Evolutionary conservation across 306 rosid genomes (phyloP).

Genomic region (Cucumis hystrix): DNA sequence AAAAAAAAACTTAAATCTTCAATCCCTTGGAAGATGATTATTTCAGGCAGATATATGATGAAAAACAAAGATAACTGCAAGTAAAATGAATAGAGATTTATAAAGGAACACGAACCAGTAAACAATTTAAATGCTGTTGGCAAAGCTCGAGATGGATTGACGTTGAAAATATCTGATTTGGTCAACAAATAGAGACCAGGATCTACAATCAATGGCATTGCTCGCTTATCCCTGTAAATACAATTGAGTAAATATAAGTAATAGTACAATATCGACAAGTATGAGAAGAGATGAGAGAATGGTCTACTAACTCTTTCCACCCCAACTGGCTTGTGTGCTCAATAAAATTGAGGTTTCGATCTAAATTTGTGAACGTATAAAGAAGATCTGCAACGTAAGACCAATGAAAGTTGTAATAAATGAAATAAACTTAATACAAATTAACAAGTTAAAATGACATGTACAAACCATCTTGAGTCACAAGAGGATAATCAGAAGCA

Average conservation of each 20-base stretch:
- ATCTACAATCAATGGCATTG: constrained; percentile 76
- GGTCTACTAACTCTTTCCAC: constrained; percentile 77
- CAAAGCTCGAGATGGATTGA: constrained; percentile 50
- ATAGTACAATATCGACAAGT: neutral
- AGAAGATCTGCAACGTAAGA: constrained; percentile 47
- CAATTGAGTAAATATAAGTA: neutral
- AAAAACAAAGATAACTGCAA: neutral
- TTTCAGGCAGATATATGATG: neutral
- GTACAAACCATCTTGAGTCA: constrained; percentile 88
- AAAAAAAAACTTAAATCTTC: neutral
- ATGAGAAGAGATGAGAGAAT: neutral
- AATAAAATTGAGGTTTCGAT: constrained; percentile 65
- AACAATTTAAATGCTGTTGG: constrained; percentile 78
- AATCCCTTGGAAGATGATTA: neutral
- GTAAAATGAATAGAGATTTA: neutral
- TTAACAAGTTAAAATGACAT: neutral
- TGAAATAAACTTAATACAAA: neutral
- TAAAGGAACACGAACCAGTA: constrained; percentile 45
- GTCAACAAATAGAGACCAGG: constrained; percentile 69
- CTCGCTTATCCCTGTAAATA: constrained; percentile 67
- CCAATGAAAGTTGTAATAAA: neutral
- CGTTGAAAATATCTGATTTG: constrained; percentile 64
- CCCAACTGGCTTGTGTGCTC: constrained; percentile 89
- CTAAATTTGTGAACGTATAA: constrained; percentile 36
- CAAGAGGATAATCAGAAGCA: constrained; percentile 96